Evolutionary conservation across 2,329 filamentous ascomycete genomes (phyloP).

Genomic region (Thermoascus crustaceus): DNA sequence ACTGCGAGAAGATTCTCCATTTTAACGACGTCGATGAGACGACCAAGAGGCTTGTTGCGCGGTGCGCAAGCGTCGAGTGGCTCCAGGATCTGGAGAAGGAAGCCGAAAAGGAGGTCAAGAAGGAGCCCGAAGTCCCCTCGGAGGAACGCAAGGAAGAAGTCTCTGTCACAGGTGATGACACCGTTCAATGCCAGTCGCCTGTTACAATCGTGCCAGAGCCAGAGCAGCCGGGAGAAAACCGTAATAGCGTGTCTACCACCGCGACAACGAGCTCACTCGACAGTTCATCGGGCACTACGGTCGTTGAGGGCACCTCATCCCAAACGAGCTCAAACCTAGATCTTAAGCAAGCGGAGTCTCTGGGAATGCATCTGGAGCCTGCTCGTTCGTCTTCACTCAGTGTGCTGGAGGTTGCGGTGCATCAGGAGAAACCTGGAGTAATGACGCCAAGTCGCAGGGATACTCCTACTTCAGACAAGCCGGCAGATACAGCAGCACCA

Average conservation of each 20-base stretch:
- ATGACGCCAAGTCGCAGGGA: slow-evolving; percentile 63
- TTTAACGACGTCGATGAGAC: slow-evolving; percentile 45
- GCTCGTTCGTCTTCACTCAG: slow-evolving; percentile 66
- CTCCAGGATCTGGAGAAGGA: slow-evolving; percentile 27
- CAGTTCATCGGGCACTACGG: slow-evolving; percentile 36
- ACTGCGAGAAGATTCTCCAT: slow-evolving; percentile 39
- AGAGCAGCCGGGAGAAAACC: slow-evolving; percentile 29
- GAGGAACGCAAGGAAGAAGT: too few relatives aligned
- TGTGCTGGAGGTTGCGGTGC: slow-evolving; percentile 67
- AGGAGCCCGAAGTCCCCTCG: slow-evolving; percentile 3
- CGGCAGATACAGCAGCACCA: slow-evolving; percentile 11
- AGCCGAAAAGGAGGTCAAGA: slow-evolving; percentile 11
- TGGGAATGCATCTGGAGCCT: slow-evolving; percentile 64
- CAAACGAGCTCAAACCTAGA: slow-evolving; percentile 16
- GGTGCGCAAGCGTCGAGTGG: slow-evolving; percentile 42
- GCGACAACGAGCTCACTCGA: slow-evolving; percentile 34
- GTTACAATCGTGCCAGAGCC: slow-evolving; percentile 7
- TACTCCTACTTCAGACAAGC: slow-evolving; percentile 21
- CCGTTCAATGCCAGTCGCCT: slow-evolving; percentile 11
- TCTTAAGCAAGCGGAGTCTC: slow-evolving; percentile 18
- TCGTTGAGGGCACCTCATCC: slow-evolving; percentile 22
- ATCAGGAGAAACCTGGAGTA: slow-evolving; percentile 73
- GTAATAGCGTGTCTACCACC: slow-evolving; percentile 25
- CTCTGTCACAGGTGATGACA: slow-evolving; percentile 6
- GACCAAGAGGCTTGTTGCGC: slow-evolving; percentile 38